Evolutionary conservation across 345 rosid species (phyloP).

Genomic region (Garcia nutans): DNA sequence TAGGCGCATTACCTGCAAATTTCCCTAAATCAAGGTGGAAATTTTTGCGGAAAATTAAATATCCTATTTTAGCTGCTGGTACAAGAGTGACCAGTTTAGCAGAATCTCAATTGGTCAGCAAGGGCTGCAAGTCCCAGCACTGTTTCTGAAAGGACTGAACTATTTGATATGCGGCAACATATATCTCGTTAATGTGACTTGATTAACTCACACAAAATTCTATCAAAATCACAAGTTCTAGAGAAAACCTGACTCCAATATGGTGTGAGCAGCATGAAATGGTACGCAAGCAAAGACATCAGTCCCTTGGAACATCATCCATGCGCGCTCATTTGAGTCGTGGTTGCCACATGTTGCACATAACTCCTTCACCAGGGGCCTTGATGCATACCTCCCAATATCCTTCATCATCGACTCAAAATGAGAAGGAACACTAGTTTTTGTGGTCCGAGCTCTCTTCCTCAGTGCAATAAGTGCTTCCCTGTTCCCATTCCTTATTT

Average conservation of each 20-base stretch:
- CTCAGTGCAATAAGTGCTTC: conserved; percentile 78
- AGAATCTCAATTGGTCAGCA: not conserved
- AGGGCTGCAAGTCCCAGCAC: not conserved
- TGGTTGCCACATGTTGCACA: conserved; percentile 78
- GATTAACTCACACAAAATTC: not conserved
- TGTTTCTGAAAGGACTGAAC: not conserved
- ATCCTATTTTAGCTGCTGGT: not conserved
- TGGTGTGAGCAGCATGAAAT: conserved; percentile 71
- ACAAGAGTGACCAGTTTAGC: not conserved
- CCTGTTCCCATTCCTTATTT: conserved; percentile 67
- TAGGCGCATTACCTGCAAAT: not conserved
- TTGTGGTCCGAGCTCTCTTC: conserved; percentile 75
- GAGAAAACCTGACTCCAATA: conserved; percentile 67
- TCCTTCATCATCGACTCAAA: conserved; percentile 83
- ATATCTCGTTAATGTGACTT: not conserved
- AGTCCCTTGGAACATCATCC: conserved; percentile 83
- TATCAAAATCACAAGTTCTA: conserved; percentile 7
- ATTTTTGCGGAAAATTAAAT: not conserved
- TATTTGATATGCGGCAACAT: not conserved
- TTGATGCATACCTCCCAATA: conserved; percentile 37
- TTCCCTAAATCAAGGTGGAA: not conserved
- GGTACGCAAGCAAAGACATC: conserved; percentile 71
- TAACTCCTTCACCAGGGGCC: conserved; percentile 71
- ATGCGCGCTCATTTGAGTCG: conserved; percentile 57
- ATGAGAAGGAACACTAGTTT: conserved; percentile 58